phyloP scores from a whole-genome alignment of 176 grass and related monocot species.

The Phragmites australis region DNA sequence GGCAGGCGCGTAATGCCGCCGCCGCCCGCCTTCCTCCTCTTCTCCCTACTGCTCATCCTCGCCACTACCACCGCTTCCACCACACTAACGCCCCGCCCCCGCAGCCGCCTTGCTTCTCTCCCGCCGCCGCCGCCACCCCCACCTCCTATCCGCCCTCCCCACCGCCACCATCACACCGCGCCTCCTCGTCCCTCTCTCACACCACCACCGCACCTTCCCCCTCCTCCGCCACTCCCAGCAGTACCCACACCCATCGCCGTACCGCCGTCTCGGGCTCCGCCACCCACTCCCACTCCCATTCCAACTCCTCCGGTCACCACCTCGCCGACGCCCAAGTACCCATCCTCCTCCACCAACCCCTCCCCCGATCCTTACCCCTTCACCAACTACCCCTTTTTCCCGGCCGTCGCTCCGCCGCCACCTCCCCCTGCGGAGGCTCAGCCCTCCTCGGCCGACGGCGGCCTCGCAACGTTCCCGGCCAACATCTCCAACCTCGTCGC shows the following conservation, averaged over 20 bases:
- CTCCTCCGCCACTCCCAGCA: neutral
- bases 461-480: conserved; percentile 47
- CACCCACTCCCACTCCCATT: neutral
- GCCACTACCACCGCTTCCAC: neutral
- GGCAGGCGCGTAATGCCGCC: neutral
- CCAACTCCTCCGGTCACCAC: neutral
- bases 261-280: neutral
- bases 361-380: conserved; percentile 36
- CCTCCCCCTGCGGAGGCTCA: neutral
- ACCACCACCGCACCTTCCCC: neutral
- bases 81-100: neutral
- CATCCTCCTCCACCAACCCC: conserved; percentile 34
- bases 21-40: neutral
- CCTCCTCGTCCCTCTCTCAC: neutral
- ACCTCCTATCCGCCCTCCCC: neutral
- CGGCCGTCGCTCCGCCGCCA: neutral
- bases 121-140: neutral
- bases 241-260: neutral
- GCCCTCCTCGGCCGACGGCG: conserved; percentile 3
- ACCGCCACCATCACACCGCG: conserved; percentile 10
- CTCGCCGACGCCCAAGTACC: conserved; percentile 23
- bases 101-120: neutral
- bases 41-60: neutral
- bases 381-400: conserved; percentile 60
- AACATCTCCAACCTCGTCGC: conserved; percentile 54